Conservation (phyloP, 2,329 filamentous ascomycete species). For the Claviceps quebecensis region DNA sequence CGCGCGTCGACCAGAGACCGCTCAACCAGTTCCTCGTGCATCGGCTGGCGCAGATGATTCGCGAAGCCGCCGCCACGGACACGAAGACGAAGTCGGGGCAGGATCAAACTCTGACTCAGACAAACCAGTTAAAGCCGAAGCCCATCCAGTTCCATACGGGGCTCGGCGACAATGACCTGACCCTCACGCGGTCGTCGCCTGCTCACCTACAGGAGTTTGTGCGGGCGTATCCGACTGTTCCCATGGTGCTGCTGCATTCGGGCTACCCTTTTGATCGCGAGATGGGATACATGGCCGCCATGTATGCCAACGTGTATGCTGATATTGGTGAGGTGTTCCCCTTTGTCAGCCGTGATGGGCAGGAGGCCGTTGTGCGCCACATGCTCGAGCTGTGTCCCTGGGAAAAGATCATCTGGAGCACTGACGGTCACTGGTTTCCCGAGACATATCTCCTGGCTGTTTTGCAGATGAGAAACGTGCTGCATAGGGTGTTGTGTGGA, state of each 20-base stretch:
- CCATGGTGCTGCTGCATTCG: conserved; percentile 66
- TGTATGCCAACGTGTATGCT: conserved; percentile 67
- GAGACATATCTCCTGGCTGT: conserved; percentile 66
- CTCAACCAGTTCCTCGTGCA: conserved; percentile 61
- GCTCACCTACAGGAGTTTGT: conserved; percentile 64
- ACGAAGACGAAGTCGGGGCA: conserved; percentile 13
- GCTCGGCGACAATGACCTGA: conserved; percentile 67
- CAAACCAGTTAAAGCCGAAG: conserved; percentile 27
- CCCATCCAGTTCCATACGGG: conserved; percentile 77
- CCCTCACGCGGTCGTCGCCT: conserved; percentile 55
- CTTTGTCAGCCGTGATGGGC: conserved; percentile 60
- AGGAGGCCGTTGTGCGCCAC: conserved; percentile 56
- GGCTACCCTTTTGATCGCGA: conserved; percentile 72
- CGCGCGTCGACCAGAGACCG: conserved; percentile 44
- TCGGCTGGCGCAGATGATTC: conserved; percentile 44
- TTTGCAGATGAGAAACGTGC: conserved; percentile 54
- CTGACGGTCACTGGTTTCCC: conserved; percentile 65
- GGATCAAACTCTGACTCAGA: too few species aligned
- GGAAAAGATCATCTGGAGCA: conserved; percentile 67
- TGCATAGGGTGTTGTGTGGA: conserved; percentile 54
- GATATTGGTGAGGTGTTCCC: conserved; percentile 78
- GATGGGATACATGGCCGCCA: conserved; percentile 61
- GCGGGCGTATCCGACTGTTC: conserved; percentile 50
- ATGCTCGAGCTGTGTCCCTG: conserved; percentile 62
- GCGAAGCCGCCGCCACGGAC: conserved; percentile 18